These are phyloP conservation scores for Chrysosporium queenslandicum DNA, from an alignment of 2,329 filamentous ascomycete species.

Conservation along the genomic window DNA sequence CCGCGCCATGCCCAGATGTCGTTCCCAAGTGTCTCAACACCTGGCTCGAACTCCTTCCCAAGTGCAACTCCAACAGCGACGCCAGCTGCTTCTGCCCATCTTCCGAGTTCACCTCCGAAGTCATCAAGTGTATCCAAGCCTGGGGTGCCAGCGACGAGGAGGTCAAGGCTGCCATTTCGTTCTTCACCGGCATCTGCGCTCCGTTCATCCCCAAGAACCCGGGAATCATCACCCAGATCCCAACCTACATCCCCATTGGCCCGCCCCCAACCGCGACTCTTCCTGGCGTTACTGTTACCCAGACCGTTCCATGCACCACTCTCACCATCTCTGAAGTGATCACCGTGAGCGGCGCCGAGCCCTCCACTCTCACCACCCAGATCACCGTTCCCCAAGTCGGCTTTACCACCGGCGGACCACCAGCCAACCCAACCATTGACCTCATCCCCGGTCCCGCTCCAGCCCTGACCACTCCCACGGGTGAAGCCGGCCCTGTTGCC, in stretches of 20 bases:
- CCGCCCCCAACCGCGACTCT: constrained; percentile 37
- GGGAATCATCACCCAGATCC: constrained; percentile 68
- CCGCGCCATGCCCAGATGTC: constrained; percentile 49
- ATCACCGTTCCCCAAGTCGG: constrained; percentile 39
- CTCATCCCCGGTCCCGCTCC: constrained; percentile 24
- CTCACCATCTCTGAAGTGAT: constrained; percentile 31
- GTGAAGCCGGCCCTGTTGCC: not conserved
- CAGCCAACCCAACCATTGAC: constrained; percentile 23
- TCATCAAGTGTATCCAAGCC: constrained; percentile 72
- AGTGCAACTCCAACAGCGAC: constrained; percentile 78
- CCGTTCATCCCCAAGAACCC: constrained; percentile 65
- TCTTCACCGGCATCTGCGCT: constrained; percentile 87
- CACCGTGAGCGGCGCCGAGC: constrained; percentile 12
- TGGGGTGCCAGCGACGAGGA: constrained; percentile 59
- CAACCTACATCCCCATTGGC: constrained; percentile 48
- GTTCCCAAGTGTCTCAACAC: constrained; percentile 88
- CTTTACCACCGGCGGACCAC: constrained; percentile 29
- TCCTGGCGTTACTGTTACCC: constrained; percentile 36
- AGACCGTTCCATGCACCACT: constrained; percentile 28
- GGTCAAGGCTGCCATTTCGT: constrained; percentile 61
- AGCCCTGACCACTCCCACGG: constrained; percentile 10
- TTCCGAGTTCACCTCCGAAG: constrained; percentile 61
- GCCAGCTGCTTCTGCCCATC: constrained; percentile 77
- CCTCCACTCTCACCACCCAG: constrained; percentile 26
- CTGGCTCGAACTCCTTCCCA: constrained; percentile 59